Evolutionary conservation across 2,329 filamentous ascomycete species (phyloP).

Genomic region (Trichoderma sp.): DNA sequence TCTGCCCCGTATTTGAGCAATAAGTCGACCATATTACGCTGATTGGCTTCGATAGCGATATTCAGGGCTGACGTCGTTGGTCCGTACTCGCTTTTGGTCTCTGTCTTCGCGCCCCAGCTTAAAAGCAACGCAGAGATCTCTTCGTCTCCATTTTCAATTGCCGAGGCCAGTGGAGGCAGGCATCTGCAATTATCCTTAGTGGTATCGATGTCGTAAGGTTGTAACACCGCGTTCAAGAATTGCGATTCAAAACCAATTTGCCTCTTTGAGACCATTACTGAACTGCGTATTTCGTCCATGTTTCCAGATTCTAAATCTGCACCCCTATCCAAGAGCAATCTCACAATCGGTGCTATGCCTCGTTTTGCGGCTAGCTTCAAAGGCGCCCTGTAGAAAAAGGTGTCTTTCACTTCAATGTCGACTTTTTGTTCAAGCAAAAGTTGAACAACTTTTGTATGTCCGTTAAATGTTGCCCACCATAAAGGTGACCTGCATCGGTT

Average conservation of each 20-base stretch:
- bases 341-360: fast-evolving
- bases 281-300: neutral
- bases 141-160: neutral
- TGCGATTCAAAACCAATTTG: neutral
- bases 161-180: neutral
- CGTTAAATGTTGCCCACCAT: neutral
- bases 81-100: neutral
- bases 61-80: neutral
- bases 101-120: neutral
- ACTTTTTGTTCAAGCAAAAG: fast-evolving
- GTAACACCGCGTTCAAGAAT: fast-evolving
- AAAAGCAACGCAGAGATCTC: neutral
- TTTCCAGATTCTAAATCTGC: neutral
- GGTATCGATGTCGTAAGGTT: neutral
- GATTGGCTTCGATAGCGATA: neutral
- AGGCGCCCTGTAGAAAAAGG: neutral
- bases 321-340: neutral
- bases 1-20: neutral
- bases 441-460: neutral
- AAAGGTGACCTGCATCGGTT: neutral
- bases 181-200: neutral
- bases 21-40: neutral
- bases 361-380: neutral
- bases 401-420: neutral
- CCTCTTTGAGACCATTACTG: fast-evolving